Evolutionary conservation across 768 basidiomycete species (phyloP).

Genomic region (Royoungia palumana): DNA sequence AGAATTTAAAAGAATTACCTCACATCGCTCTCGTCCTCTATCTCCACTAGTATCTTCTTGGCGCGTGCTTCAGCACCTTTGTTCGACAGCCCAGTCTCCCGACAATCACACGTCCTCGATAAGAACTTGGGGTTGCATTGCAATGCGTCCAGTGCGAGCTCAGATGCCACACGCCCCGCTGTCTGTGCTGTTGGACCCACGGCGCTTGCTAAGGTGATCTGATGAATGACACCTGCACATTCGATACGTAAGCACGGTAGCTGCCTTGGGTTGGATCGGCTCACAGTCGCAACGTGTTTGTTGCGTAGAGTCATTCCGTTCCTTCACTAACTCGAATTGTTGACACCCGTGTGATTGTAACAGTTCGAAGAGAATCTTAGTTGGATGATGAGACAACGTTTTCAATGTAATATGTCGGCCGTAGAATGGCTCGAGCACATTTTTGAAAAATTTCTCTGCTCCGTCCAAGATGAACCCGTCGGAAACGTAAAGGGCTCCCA

Average conservation of each 20-base stretch:
- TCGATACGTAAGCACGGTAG: conserved; percentile 15
- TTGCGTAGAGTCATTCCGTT: conserved; percentile 34
- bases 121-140: conserved; percentile 63
- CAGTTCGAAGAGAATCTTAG: conserved; percentile 68
- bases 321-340: conserved; percentile 57
- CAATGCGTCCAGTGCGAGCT: conserved; percentile 65
- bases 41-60: conserved; percentile 28
- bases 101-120: conserved; percentile 65
- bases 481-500: conserved; percentile 77
- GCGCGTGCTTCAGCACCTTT: conserved; percentile 39
- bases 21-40: conserved; percentile 18
- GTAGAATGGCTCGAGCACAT: conserved; percentile 72
- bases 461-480: conserved; percentile 65
- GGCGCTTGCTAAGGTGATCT: conserved; percentile 57
- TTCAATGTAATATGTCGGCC: conserved; percentile 70
- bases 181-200: conserved; percentile 47
- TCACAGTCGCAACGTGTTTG: conserved; percentile 52
- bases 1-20: conserved; percentile 4
- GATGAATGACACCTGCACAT: conserved; percentile 62
- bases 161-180: conserved; percentile 60
- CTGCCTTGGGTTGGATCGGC: conserved; percentile 14
- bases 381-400: conserved; percentile 74
- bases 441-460: conserved; percentile 62
- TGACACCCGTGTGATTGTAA: conserved; percentile 72
- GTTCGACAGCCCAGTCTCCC: conserved; percentile 33